Evolutionary conservation across 2,329 filamentous ascomycete species (phyloP), one percentile per base, ranked within the genome.

Genomic region (Emericellopsis atlantica): DNA sequence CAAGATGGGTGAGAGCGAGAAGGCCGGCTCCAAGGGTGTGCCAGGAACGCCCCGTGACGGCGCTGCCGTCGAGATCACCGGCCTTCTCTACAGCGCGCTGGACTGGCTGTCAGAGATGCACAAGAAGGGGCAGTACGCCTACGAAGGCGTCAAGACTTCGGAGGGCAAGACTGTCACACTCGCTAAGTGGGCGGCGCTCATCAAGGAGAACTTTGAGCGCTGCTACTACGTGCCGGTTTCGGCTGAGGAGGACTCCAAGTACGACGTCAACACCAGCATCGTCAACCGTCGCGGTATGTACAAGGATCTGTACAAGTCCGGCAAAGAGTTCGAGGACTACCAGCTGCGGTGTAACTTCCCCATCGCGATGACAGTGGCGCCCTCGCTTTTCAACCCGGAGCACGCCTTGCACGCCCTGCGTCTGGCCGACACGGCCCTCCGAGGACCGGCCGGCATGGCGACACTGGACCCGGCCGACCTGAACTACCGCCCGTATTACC

Each of bases 1-100:
- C 70, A 98, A 98, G 73, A 98, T 98, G 92, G 92, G 92, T n/a
- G 92, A 98, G 60, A 95, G 88, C 46, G 79, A 84, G 48, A 84
- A 81, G 46, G 92, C 93, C 14, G 82, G 84, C 44, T 95, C 81
- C 54, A 96, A 95, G 65, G 93, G 92, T 39, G 70, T 95, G 16
- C 93, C 92, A 1, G 92, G 89, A 8, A 98, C 92, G n/a, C 92
- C 92, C 37, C 83, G 93, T 52, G 93, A 98, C 57, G 92, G 92
- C 24, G 88, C 92, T 34, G 88, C 92, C 16, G 76, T 98, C 42
- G 92, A 98, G 59, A 96, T 98, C 55, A 95, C 82, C 1, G 93
- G 92, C 37, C 74, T 98, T 42, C 69, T 92, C 15, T 98, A 95
- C 69, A 96, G 89, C 65, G 81, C 84, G 6, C 68, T 98, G 22